Evolutionary conservation across 2,329 filamentous ascomycete genomes (phyloP), one percentile per base, ranked within the genome.

Genomic region (Pleoardoris graminearum): DNA sequence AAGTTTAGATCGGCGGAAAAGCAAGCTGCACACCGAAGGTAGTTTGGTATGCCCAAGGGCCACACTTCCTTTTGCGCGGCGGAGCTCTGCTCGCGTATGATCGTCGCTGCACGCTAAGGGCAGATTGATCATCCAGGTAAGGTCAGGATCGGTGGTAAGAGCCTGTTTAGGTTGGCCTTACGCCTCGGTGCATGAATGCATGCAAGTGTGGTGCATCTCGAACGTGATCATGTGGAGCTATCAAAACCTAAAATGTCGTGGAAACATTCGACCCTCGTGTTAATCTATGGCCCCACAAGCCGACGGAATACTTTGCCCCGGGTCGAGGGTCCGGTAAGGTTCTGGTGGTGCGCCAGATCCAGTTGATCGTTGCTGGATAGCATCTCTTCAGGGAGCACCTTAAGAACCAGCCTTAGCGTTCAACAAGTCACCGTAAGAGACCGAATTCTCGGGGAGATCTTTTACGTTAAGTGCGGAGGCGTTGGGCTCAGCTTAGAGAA

Each of bases 161-260:
- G 6, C 32, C n/a, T 32, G 21, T 23, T 21, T 37, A 52, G 48
- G 56, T 51, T 63, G 58, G 60, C 53, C 23, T 48, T 27, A 50
- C 52, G 50, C 59, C 50, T 51, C 37, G 19, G 60, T 62, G 19
- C 30, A 7, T 21, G 21, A 36, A 12, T 25, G 30, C 8, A 36
- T 46, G 37, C 50, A 23, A 54, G 55, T 50, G 39, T 25, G 23
- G 48, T 53, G 32, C 32, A 29, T 76, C 60, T 75, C 68, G 56
- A 81, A 82, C 79, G 82, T 82, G 50, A 70, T 70, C 59, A 75
- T 73, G 49, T 82, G 80, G 36, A 83, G 70, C 63, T 78, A 76
- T 60, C 79, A 82, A 3, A 79, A 80, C 32, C 74, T 77, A 56
- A 82, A 79, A 63, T 82, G 53, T 82, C 80, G 36, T 76, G 76